Conservation (phyloP, 495 filamentous ascomycete genomes). For the Xylaria flabelliformis region DNA sequence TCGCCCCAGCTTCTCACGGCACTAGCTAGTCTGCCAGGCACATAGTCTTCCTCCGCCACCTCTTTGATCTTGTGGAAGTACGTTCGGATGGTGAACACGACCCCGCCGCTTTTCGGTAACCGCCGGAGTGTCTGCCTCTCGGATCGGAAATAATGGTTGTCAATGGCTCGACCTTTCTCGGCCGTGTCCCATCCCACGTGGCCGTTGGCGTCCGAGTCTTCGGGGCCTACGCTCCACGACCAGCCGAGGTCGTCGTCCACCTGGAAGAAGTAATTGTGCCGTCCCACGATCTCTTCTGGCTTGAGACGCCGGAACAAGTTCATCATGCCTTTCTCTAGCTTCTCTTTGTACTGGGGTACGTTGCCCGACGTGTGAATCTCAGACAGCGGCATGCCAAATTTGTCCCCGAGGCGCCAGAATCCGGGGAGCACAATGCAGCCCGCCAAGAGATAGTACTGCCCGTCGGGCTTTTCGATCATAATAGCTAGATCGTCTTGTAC, state of each 20-base stretch:
- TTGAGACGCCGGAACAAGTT: slow-evolving; percentile 75
- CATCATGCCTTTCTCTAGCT: slow-evolving; percentile 82
- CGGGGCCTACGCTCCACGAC: slow-evolving; percentile 76
- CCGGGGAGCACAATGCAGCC: slow-evolving; percentile 81
- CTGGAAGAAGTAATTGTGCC: slow-evolving; percentile 77
- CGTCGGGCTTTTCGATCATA: slow-evolving; percentile 81
- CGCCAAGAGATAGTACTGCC: slow-evolving; percentile 84
- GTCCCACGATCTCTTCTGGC: slow-evolving; percentile 67
- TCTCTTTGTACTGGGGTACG: slow-evolving; percentile 78
- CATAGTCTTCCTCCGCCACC: slow-evolving; percentile 70
- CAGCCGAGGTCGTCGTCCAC: slow-evolving; percentile 75
- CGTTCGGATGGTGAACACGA: slow-evolving; percentile 82
- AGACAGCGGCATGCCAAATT: slow-evolving; percentile 81
- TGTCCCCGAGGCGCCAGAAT: slow-evolving; percentile 87
- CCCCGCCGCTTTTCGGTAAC: slow-evolving; percentile 73
- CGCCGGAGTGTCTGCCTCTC: slow-evolving; percentile 80
- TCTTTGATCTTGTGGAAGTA: slow-evolving; percentile 76
- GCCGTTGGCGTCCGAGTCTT: slow-evolving; percentile 66
- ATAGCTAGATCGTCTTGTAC: slow-evolving; percentile 87
- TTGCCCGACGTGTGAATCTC: slow-evolving; percentile 86
- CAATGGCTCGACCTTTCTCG: slow-evolving; percentile 75
- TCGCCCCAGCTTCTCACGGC: slow-evolving; percentile 85
- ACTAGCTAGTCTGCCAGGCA: slow-evolving; percentile 73
- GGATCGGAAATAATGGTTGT: slow-evolving; percentile 78
- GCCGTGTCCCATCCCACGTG: slow-evolving; percentile 68